phyloP scores from a whole-genome alignment of 805 yeast genomes.

The Yarrowia keelungensis region DNA sequence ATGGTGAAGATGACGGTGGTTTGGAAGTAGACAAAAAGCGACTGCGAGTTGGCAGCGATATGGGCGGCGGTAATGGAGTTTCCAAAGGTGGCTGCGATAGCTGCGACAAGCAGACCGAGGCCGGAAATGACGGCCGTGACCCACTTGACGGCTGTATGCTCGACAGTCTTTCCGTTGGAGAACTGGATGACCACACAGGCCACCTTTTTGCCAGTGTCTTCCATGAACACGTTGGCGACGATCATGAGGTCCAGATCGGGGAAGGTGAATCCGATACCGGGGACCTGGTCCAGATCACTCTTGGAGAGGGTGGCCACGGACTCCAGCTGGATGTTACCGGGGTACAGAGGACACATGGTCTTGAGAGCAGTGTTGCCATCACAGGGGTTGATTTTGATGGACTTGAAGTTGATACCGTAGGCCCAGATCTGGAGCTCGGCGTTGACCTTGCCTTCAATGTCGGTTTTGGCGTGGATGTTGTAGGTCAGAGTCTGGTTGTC shows the following conservation, averaged over 20 bases:
- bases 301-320: conserved; percentile 64
- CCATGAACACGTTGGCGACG: conserved; percentile 57
- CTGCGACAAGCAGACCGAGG: conserved; percentile 81
- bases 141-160: conserved; percentile 87
- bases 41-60: conserved; percentile 83
- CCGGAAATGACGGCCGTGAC: conserved; percentile 92
- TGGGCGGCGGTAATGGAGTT: conserved; percentile 89
- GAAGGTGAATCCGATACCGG: conserved; percentile 84
- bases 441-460: conserved; percentile 66
- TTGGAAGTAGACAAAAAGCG: conserved; percentile 87
- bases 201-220: conserved; percentile 52
- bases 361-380: conserved; percentile 60
- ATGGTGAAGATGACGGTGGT: conserved; percentile 81
- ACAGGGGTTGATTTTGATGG: conserved; percentile 68
- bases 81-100: conserved; percentile 81
- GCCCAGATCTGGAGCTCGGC: conserved; percentile 83
- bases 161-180: conserved; percentile 78
- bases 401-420: conserved; percentile 78
- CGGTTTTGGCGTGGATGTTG: conserved; percentile 71
- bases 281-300: conserved; percentile 63
- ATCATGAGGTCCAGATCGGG: conserved; percentile 87
- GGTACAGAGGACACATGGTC: conserved; percentile 87
- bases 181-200: conserved; percentile 82
- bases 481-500: conserved; percentile 71
- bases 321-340: conserved; percentile 80